phyloP scores from a whole-genome alignment of 805 yeast species.

The Jamesozyma jinghongensis region DNA sequence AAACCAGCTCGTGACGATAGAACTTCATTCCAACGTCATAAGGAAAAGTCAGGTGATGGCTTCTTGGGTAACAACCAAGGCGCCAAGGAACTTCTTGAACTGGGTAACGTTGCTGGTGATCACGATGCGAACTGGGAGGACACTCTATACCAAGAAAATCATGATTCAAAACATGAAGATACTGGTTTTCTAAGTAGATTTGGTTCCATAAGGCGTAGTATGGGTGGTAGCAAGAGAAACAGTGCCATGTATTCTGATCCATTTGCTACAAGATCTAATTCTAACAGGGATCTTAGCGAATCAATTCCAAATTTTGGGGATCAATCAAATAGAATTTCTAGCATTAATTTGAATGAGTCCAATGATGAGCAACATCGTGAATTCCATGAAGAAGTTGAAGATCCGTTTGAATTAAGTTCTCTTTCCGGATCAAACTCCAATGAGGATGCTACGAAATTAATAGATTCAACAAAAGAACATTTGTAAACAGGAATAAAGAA shows the following conservation, averaged over 20 bases:
- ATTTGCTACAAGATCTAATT: not conserved
- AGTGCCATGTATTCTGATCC: not conserved
- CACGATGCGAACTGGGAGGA: constrained; percentile 67
- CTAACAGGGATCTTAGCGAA: too few species aligned
- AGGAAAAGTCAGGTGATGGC: constrained; percentile 9
- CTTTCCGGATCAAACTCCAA: too few species aligned
- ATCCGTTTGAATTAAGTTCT: too few species aligned
- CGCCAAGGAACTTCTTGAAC: constrained; percentile 51
- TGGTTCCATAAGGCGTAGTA: not conserved
- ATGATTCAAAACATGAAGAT: not conserved
- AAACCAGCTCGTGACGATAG: constrained; percentile 89
- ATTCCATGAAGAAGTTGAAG: too few species aligned
- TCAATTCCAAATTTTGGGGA: too few species aligned
- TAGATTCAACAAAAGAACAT: too few species aligned
- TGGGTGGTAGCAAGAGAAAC: not conserved
- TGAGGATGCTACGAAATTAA: too few species aligned
- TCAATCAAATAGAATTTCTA: too few species aligned
- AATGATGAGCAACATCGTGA: too few species aligned
- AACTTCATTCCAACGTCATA: constrained; percentile 65
- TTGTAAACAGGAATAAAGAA: too few species aligned
- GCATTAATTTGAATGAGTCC: too few species aligned
- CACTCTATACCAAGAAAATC: not conserved
- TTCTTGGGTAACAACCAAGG: constrained; percentile 15
- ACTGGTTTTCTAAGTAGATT: not conserved
- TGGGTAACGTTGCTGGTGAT: constrained; percentile 76